A percentile compares a stretch with the other conserved stretches of the same genome.
These are phyloP conservation scores for Rosa persica DNA, from an alignment of 306 rosid genomes.

Conservation along the genomic window DNA sequence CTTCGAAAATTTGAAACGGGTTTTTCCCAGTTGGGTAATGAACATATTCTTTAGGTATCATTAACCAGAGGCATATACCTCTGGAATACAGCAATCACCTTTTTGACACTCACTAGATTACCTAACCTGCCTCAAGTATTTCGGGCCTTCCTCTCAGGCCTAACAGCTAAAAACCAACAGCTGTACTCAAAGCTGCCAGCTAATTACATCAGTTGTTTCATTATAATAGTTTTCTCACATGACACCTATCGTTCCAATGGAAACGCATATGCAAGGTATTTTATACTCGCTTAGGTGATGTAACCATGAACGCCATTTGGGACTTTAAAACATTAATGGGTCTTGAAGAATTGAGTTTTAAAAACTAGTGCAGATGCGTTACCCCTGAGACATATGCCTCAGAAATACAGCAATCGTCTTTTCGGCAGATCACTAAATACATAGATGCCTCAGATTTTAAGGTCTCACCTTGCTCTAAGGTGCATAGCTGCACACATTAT, in stretches of 20 bases:
- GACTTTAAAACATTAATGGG: neutral
- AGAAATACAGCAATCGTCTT: neutral
- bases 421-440: neutral
- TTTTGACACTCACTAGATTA: neutral
- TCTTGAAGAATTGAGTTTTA: neutral
- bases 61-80: neutral
- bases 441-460: neutral
- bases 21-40: neutral
- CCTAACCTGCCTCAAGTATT: neutral
- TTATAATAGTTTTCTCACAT: neutral
- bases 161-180: neutral
- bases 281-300: neutral
- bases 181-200: neutral
- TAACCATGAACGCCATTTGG: neutral
- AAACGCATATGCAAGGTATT: neutral
- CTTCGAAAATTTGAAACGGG: neutral
- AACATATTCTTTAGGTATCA: neutral
- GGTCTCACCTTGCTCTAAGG: neutral
- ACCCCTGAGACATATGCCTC: neutral
- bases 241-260: neutral
- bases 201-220: neutral
- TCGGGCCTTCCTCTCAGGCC: neutral
- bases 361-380: neutral
- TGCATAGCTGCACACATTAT: neutral
- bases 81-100: neutral